These are phyloP conservation scores for Stereocaulon alpinum DNA, from an alignment of 495 filamentous ascomycete genomes.

Conservation along the genomic window DNA sequence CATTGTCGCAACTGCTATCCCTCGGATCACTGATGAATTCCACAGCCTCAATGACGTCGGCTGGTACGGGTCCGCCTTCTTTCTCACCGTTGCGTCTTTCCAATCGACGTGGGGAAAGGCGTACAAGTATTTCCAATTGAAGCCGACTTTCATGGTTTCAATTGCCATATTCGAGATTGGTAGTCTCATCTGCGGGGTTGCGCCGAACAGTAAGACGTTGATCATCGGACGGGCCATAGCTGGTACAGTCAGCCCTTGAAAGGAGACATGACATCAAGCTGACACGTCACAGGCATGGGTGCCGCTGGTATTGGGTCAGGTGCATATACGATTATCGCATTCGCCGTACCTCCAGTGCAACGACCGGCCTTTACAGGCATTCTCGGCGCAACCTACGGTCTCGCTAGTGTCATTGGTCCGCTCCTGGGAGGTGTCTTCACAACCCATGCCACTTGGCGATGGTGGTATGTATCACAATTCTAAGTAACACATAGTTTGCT, in stretches of 20 bases:
- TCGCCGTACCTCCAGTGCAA: conserved; percentile 26
- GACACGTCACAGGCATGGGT: conserved; percentile 17
- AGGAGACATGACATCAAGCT: neutral
- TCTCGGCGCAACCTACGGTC: conserved; percentile 30
- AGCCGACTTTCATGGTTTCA: conserved; percentile 40
- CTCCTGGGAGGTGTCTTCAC: conserved; percentile 42
- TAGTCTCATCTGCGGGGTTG: conserved; percentile 28
- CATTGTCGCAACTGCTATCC: conserved; percentile 38
- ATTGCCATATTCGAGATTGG: conserved; percentile 67
- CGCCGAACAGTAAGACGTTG: conserved; percentile 23
- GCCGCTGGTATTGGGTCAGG: conserved; percentile 24
- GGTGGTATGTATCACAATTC: conserved; percentile 27
- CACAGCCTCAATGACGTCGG: conserved; percentile 35
- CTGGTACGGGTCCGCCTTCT: conserved; percentile 50
- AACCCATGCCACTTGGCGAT: conserved; percentile 36
- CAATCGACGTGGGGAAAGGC: conserved; percentile 43
- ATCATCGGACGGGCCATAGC: conserved; percentile 33
- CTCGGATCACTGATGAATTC: conserved; percentile 42
- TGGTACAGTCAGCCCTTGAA: conserved; percentile 18
- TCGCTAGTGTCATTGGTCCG: conserved; percentile 36
- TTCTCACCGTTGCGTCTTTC: conserved; percentile 43
- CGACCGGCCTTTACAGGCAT: conserved; percentile 32
- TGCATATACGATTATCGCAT: conserved; percentile 29
- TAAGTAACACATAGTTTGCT: neutral
- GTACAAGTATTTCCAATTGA: conserved; percentile 45